Base-by-base conservation (phyloP, 2,329 filamentous ascomycete genomes). In the Nannizziopsis arthrosporioides region DNA sequence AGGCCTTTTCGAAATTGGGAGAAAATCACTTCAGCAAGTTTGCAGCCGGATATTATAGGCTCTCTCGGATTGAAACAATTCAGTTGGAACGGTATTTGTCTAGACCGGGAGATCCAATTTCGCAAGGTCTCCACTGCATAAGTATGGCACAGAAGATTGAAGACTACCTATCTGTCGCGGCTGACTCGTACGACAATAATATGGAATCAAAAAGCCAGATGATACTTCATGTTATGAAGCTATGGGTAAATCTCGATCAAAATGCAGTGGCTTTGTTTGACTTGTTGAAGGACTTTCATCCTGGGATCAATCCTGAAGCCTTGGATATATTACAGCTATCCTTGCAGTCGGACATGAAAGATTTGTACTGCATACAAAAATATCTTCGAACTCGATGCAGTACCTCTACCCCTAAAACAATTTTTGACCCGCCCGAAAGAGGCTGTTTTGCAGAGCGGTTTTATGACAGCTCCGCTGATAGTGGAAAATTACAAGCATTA, bases 231-330 rank as follows among this genome's bases (percentile, higher is more conserved):
- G 38, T 78, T 0, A 71, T 83, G 56, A 73, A 77, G 43, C 53
- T 80, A 0, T 85, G 80, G 80, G 58, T 74, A 2, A 55, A 59
- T 1, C 69, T 82, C 58, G 81, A 85, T 52, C 55, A 63, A 9
- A 60, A 57, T n/a, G 72, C 73, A 0, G 60, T 67, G 0, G 9
- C 39, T 0, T 51, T 53, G 0, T 76, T 46, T 36, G 71, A 73
- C 0, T 57, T 82, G 0, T 60, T 85, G 0, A 27, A 42, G 0
- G 61, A 75, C 0, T 80, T 73, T 45, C 65, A 73, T 10, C 75
- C 79, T 0, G 63, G 67, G 0, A 74, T 85, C 41, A 53, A 60
- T 0, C 61, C 73, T 0, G 64, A 72, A 2, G 56, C 74, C 0
- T 61, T 85, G 1, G 71, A 83, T 55, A 64, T 71, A 2, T 63